A percentile compares a stretch with the other conserved stretches of the same genome.
These are phyloP conservation scores for Gynochthodes officinalis DNA, from an alignment of 257 asterid species.

Conservation along the genomic window DNA sequence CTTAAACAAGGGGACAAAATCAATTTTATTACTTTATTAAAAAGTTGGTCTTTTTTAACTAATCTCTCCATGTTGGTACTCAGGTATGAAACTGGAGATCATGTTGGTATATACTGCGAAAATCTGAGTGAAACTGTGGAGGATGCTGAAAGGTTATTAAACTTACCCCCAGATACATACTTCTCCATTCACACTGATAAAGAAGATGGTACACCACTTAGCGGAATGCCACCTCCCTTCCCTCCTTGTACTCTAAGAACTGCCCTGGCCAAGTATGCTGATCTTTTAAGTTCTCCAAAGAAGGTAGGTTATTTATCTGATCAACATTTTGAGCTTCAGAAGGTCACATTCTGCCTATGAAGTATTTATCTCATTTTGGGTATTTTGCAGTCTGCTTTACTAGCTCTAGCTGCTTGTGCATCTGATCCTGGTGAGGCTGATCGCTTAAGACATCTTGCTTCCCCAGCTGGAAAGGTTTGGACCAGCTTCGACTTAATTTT, in stretches of 20 bases:
- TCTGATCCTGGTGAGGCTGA: conserved; percentile 86
- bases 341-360: not conserved
- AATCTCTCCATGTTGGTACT: not conserved
- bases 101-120: conserved; percentile 95
- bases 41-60: not conserved
- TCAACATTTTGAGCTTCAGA: not conserved
- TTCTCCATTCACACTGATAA: conserved; percentile 78
- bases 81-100: conserved; percentile 98
- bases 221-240: conserved; percentile 77
- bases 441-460: conserved; percentile 73
- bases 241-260: conserved; percentile 90
- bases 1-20: not conserved
- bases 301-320: conserved; percentile 43
- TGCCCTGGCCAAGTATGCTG: conserved; percentile 84
- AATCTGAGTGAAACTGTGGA: conserved; percentile 76
- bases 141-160: conserved; percentile 80
- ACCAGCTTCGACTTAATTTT: conserved; percentile 10
- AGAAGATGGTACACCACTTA: conserved; percentile 75
- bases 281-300: conserved; percentile 83
- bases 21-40: not conserved
- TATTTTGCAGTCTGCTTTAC: conserved; percentile 63
- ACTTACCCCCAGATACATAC: conserved; percentile 70
- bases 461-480: conserved; percentile 96
- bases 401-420: conserved; percentile 77
- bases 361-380: conserved; percentile 11